Evolutionary conservation across 495 filamentous ascomycete genomes (phyloP).

Genomic region (Aspergillus indologenus): DNA sequence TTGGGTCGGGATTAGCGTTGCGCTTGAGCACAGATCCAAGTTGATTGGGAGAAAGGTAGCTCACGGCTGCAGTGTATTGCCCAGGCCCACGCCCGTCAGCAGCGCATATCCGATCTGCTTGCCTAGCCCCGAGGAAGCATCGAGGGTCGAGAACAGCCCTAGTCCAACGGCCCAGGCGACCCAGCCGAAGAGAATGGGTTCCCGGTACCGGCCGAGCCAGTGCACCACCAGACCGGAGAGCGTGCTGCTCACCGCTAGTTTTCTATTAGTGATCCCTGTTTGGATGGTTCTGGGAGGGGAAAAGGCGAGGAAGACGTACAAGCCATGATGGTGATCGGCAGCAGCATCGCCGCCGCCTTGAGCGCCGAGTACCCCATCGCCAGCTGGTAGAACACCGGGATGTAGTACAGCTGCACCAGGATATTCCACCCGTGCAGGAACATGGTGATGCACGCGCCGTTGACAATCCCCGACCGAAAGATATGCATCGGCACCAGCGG

Average conservation of each 20-base stretch:
- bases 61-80: conserved; percentile 52
- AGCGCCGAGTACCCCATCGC: conserved; percentile 51
- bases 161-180: conserved; percentile 51
- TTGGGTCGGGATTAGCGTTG: conserved; percentile 1
- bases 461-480: conserved; percentile 48
- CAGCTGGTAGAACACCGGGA: conserved; percentile 55
- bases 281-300: too few relatives aligned
- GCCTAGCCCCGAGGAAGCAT: conserved; percentile 45
- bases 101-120: conserved; percentile 54
- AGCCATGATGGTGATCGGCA: conserved; percentile 53
- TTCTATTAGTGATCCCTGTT: conserved; percentile 1
- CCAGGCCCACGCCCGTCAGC: conserved; percentile 51
- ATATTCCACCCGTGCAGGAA: conserved; percentile 56
- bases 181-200: conserved; percentile 52
- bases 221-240: conserved; percentile 51
- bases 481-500: conserved; percentile 46
- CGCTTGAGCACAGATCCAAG: not conserved
- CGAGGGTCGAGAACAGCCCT: conserved; percentile 51
- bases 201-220: conserved; percentile 52
- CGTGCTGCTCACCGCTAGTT: conserved; percentile 44
- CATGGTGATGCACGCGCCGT: conserved; percentile 52
- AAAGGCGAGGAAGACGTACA: conserved; percentile 26
- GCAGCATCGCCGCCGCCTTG: conserved; percentile 48
- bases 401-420: conserved; percentile 53
- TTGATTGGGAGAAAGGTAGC: conserved; percentile 7